Base-by-base conservation (phyloP, 345 rosid genomes). In the Microthlaspi erraticum region DNA sequence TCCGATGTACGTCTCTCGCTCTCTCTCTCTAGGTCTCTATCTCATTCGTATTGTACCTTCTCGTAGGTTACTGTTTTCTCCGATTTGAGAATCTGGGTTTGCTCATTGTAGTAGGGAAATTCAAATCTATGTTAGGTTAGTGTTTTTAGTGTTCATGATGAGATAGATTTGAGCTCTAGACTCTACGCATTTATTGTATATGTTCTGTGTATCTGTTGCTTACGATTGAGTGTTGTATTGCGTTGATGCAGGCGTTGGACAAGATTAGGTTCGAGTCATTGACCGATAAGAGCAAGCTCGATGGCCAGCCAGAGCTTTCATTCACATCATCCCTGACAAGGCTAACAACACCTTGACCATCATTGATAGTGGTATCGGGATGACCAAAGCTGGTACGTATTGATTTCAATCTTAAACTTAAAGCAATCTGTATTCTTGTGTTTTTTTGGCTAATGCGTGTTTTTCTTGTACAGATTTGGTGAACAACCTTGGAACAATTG, bases 231-330 rank as follows among this genome's bases (percentile, higher is more conserved):
- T 38, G 10, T 38, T 10, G 2, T 1, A 8, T 36, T 36, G 38
- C 38, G 38, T 9, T 36, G 38, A 36, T 8, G 2, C 38, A 36
- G 38, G 38, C 38, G 8, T 8, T 36, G 38, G 51, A 46, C 51
- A 46, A 46, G 51, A 46, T 46, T 17, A 5, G 51, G 4, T 46
- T 46, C 4, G 51, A 46, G 51, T 11, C 16, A 11, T 46, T 46
- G 11, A 46, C 51, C 23, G 51, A 46, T 10, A 46, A 17, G 51
- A 46, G 51, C 23, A 46, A 46, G 23, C 51, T 46, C 23, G 51
- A 46, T 46, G 51, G 11, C 1, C 23, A 46, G 51, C 51, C 23
- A 11, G 51, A 46, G 23, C 51, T 46, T 5, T 46, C 51, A 46
- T 46, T 13, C 23, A 5, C 7, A 16, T 46, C 11, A 5, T 46